Percentiles rank a stretch among this genome's conserved stretches.
These are phyloP conservation scores for Trichoderma gamsii DNA, from an alignment of 495 filamentous ascomycete species.

Conservation along the genomic window DNA sequence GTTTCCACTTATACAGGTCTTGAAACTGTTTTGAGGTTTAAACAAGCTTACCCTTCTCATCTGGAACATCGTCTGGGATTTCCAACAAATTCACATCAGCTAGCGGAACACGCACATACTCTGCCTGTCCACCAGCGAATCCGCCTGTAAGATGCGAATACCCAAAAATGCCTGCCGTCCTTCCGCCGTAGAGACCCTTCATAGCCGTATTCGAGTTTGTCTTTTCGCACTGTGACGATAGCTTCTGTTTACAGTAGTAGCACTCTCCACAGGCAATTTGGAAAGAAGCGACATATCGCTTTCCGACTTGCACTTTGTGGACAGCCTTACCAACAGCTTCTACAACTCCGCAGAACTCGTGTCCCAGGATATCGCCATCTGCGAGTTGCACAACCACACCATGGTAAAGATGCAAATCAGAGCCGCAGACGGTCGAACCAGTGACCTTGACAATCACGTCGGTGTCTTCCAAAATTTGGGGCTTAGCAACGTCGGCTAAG, in stretches of 20 bases:
- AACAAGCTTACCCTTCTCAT: slow-evolving; percentile 67
- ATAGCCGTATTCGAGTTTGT: slow-evolving; percentile 67
- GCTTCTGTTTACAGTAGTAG: neutral
- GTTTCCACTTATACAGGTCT: neutral
- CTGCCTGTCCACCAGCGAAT: slow-evolving; percentile 84
- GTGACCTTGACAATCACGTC: slow-evolving; percentile 86
- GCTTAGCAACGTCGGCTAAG: slow-evolving; percentile 57
- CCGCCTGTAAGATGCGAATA: slow-evolving; percentile 79
- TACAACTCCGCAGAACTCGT: slow-evolving; percentile 40
- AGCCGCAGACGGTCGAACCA: slow-evolving; percentile 80
- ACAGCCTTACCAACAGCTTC: slow-evolving; percentile 30
- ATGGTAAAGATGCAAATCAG: slow-evolving; percentile 78
- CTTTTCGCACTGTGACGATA: slow-evolving; percentile 66
- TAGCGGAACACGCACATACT: slow-evolving; percentile 77
- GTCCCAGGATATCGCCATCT: slow-evolving; percentile 65
- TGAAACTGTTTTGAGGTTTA: neutral
- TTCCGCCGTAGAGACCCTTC: slow-evolving; percentile 66
- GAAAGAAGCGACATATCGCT: neutral
- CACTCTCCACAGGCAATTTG: slow-evolving; percentile 26
- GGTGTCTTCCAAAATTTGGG: slow-evolving; percentile 60
- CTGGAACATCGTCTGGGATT: slow-evolving; percentile 73
- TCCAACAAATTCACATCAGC: slow-evolving; percentile 79
- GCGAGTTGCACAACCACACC: slow-evolving; percentile 63
- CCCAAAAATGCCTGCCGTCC: slow-evolving; percentile 68
- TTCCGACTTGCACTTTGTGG: slow-evolving; percentile 11